Conservation (phyloP, 139 green algal species). For the Closterium sp. region DNA sequence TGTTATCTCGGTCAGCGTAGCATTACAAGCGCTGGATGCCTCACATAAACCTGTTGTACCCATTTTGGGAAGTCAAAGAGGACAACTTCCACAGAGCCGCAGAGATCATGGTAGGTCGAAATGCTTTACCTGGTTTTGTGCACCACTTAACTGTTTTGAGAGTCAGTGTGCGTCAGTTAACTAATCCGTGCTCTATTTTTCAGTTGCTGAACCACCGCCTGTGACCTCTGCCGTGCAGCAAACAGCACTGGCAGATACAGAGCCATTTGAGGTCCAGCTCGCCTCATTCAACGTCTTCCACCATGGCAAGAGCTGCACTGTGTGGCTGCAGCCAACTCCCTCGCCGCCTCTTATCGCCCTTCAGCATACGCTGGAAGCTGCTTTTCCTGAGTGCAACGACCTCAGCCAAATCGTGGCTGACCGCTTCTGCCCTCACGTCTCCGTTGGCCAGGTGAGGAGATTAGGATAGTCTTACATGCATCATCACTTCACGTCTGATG, state of each 20-base stretch:
- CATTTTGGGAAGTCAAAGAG: slow-evolving; percentile 60
- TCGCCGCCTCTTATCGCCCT: not conserved
- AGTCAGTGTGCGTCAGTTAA: too few relatives aligned
- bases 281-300: not conserved
- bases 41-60: slow-evolving; percentile 80
- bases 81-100: slow-evolving; percentile 52
- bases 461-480: not conserved
- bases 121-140: not conserved
- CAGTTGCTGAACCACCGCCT: not conserved
- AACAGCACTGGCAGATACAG: not conserved
- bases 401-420: not conserved
- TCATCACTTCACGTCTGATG: too few relatives aligned
- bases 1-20: slow-evolving; percentile 12
- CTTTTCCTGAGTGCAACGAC: not conserved
- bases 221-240: not conserved
- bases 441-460: not conserved
- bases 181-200: not conserved
- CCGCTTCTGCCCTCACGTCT: not conserved
- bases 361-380: not conserved
- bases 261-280: not conserved
- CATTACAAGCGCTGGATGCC: slow-evolving; percentile 64
- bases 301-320: not conserved
- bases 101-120: not conserved
- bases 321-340: not conserved
- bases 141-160: too few relatives aligned